A percentile compares a stretch with the other conserved stretches of the same genome.
phyloP scores from a whole-genome alignment of 164 flowering plant species.

The Berberis thunbergii region DNA sequence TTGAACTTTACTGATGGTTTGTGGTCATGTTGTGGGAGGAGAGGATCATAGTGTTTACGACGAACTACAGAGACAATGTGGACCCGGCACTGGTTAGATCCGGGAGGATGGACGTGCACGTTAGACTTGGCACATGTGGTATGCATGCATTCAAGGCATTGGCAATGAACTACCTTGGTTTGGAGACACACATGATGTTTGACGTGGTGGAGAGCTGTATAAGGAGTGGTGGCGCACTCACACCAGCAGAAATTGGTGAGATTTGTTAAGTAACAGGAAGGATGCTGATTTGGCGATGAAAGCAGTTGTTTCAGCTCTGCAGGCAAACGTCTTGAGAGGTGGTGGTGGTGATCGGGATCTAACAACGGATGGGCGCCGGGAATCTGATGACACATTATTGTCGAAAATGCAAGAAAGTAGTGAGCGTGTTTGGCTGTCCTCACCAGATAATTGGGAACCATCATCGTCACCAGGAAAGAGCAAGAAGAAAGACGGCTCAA shows the following conservation, averaged over 20 bases:
- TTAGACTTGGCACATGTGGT: constrained; percentile 38
- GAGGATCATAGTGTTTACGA: constrained; percentile 58
- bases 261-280: constrained; percentile 36
- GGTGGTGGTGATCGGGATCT: background rate
- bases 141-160: constrained; percentile 36
- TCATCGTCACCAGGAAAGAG: constrained; percentile 23
- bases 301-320: constrained; percentile 41
- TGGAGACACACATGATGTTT: constrained; percentile 29
- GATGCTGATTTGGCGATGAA: constrained; percentile 39
- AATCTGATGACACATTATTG: constrained; percentile 4
- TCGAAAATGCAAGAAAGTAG: constrained; percentile 19
- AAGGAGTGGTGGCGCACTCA: constrained; percentile 38
- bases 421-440: constrained; percentile 19
- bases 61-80: constrained; percentile 50
- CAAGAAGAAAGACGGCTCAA: constrained; percentile 23
- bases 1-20: constrained; percentile 44
- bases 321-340: constrained; percentile 22
- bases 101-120: constrained; percentile 69
- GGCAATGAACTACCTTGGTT: constrained; percentile 30
- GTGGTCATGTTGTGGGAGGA: constrained; percentile 80
- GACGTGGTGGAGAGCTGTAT: constrained; percentile 43
- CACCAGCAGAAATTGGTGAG: constrained; percentile 59
- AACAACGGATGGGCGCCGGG: background rate
- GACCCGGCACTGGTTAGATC: constrained; percentile 52
- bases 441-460: constrained; percentile 30